Evolutionary conservation across 1,139 yeast species (phyloP).

Genomic region (Suhomyces terraborum): DNA sequence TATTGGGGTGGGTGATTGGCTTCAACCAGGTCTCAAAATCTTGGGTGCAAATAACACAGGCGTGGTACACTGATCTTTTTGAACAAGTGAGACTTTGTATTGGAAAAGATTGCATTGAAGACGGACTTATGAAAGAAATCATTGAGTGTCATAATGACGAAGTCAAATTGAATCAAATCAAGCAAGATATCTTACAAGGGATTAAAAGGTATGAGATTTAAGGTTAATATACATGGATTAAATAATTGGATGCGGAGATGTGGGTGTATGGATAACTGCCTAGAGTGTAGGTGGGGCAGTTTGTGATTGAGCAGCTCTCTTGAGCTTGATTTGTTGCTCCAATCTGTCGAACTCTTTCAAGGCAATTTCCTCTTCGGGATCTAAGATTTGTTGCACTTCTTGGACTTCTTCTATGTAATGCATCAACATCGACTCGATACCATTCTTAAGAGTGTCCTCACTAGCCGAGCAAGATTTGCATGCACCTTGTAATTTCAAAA

Average conservation of each 20-base stretch:
- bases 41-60: conserved; percentile 35
- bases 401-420: conserved; percentile 83
- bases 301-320: conserved; percentile 15
- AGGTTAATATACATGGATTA: conserved; percentile 12
- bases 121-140: conserved; percentile 41
- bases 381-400: conserved; percentile 67
- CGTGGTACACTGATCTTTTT: conserved; percentile 35
- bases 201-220: conserved; percentile 9
- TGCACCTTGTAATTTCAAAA: conserved; percentile 77
- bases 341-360: conserved; percentile 71
- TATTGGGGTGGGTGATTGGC: conserved; percentile 48
- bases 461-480: conserved; percentile 79
- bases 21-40: conserved; percentile 44
- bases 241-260: conserved; percentile 9
- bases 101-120: conserved; percentile 41
- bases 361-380: conserved; percentile 53
- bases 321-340: conserved; percentile 42
- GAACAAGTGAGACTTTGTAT: conserved; percentile 41
- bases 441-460: conserved; percentile 75
- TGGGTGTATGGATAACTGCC: conserved; percentile 2
- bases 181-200: conserved; percentile 22
- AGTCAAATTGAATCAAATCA: conserved; percentile 19
- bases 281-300: conserved; percentile 39
- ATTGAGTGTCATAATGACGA: conserved; percentile 28
- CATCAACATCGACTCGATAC: conserved; percentile 82